These are phyloP conservation scores for Microdochium bolleyi DNA, from an alignment of 2,329 filamentous ascomycete species.

Conservation along the genomic window DNA sequence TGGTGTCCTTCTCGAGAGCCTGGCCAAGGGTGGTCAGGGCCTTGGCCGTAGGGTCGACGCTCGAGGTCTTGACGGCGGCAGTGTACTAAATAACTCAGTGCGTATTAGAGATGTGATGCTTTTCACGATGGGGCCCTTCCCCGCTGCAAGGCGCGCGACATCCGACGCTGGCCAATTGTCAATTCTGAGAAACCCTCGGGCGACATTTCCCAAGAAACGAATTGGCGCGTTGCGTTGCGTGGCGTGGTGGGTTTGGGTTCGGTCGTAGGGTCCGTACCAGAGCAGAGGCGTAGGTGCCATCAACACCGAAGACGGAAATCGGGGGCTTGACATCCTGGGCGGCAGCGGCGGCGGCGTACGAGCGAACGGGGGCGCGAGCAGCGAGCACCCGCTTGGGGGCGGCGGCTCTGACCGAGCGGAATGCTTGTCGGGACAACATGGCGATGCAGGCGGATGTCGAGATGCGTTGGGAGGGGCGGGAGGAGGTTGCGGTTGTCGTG, in stretches of 20 bases:
- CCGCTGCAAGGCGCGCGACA: neutral
- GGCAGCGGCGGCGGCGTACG: slow-evolving; percentile 63
- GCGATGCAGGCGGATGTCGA: slow-evolving; percentile 13
- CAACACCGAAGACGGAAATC: slow-evolving; percentile 85
- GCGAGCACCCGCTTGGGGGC: slow-evolving; percentile 53
- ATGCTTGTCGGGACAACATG: slow-evolving; percentile 54
- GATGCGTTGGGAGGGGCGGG: neutral
- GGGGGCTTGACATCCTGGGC: slow-evolving; percentile 70
- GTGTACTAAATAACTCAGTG: slow-evolving; percentile 69
- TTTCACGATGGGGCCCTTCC: neutral
- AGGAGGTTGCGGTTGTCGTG: neutral
- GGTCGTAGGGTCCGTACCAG: slow-evolving; percentile 59
- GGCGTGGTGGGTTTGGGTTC: neutral
- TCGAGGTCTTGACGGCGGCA: slow-evolving; percentile 79
- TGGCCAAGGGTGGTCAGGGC: slow-evolving; percentile 64
- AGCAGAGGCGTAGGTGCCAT: slow-evolving; percentile 97
- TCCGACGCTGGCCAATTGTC: slow-evolving; percentile 5
- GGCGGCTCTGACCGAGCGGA: slow-evolving; percentile 48
- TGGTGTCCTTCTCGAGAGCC: slow-evolving; percentile 73
- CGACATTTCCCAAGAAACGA: neutral
- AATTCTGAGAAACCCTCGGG: neutral
- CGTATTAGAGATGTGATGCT: slow-evolving; percentile 14
- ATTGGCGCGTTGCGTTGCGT: neutral
- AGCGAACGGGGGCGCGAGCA: slow-evolving; percentile 53
- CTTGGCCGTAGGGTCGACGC: slow-evolving; percentile 79